Conservation (phyloP, 805 yeast species). For the Yarrowia osloensis region DNA sequence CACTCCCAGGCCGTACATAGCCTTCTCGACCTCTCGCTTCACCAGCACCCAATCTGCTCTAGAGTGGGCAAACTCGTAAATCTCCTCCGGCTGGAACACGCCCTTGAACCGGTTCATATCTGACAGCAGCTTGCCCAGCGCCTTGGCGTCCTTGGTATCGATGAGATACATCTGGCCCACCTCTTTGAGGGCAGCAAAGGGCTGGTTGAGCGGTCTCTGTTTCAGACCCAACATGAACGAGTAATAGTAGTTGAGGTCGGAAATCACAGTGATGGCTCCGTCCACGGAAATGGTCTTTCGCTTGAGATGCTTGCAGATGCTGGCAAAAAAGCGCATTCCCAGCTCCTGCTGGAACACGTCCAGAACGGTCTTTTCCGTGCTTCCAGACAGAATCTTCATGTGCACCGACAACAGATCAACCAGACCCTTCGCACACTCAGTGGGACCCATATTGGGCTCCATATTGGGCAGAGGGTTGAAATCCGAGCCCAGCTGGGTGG, state of each 20-base stretch:
- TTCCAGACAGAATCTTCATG: conserved; percentile 69
- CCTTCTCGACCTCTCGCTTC: conserved; percentile 80
- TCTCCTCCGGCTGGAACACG: conserved; percentile 86
- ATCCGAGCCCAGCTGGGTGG: conserved; percentile 60
- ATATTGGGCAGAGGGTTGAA: conserved; percentile 53
- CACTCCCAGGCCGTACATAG: conserved; percentile 81
- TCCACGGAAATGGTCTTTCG: conserved; percentile 68
- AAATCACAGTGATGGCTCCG: conserved; percentile 81
- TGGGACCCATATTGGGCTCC: conserved; percentile 48
- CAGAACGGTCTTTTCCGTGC: conserved; percentile 82
- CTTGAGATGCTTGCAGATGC: conserved; percentile 75
- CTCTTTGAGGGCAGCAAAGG: conserved; percentile 76
- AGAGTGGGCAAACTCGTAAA: conserved; percentile 86
- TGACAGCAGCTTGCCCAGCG: conserved; percentile 78
- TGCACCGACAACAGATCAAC: conserved; percentile 68
- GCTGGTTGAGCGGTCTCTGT: conserved; percentile 60
- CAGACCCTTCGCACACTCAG: conserved; percentile 65
- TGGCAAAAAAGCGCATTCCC: conserved; percentile 79
- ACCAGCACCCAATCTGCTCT: conserved; percentile 84
- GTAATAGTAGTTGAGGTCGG: conserved; percentile 78
- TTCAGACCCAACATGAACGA: conserved; percentile 62
- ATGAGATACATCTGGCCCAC: conserved; percentile 83
- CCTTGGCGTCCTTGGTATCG: conserved; percentile 71
- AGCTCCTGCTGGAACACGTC: conserved; percentile 95
- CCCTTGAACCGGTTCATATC: conserved; percentile 87